Evolutionary conservation across 768 basidiomycete species (phyloP), one percentile per base, ranked within the genome.

Genomic region (Tephrocybe sp.): DNA sequence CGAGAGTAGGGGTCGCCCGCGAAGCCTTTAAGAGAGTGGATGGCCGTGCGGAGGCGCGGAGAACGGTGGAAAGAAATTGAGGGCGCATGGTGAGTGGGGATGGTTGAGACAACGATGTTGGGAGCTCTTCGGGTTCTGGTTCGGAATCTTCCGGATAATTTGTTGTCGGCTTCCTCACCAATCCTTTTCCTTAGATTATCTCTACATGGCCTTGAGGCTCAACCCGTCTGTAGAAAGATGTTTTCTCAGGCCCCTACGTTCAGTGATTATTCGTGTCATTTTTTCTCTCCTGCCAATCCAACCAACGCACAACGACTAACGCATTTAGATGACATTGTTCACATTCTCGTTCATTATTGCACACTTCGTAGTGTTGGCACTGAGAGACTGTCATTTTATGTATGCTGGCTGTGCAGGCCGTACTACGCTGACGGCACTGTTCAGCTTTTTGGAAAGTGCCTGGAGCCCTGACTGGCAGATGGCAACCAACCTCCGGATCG

Each of bases 31-130:
- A 64, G 49, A 66, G 56, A 53, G 72, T 43, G 26, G 74, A 60
- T 48, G 84, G 79, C 56, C 83, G 79, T 45, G 79, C 75, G 38
- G 74, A 70, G 48, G 73, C 71, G 59, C 86, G 85, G 65, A 89
- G 75, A 68, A 80, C 72, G 67, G 78, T 74, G 70, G 83, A 73
- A 62, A 86, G 62, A 62, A 84, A 67, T 64, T 78, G 82, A 58
- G 79, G 64, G 65, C 78, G 77, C 83, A 86, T 82, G 62, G 56
- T 74, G 61, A 61, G 52, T 39, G 39, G 34, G 34, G 52, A 30
- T 43, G 44, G 51, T 54, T 51, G 54, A 55, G 48, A 53, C 53
- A 51, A 55, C 57, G 62, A 65, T 59, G 32, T 17, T 53, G 56
- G 66, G 66, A 57, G 58, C 44, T 55, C 61, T 60, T 67, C 66